Conservation (phyloP, 768 basidiomycete genomes). For the Guyanaporus albipodus region DNA sequence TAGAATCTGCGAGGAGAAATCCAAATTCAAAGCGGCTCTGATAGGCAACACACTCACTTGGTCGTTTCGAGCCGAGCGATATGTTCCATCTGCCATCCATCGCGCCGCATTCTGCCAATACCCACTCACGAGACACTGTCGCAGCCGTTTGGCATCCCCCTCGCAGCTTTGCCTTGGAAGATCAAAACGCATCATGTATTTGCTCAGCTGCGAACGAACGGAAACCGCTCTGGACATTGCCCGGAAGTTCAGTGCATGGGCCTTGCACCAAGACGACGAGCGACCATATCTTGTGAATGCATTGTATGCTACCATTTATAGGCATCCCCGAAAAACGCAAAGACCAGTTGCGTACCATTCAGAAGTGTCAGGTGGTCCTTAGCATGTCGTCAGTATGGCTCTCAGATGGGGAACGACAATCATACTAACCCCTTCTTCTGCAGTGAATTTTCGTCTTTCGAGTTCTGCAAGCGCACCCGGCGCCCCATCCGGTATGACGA, state of each 20-base stretch:
- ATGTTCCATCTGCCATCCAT: conserved; percentile 91
- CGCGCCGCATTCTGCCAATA: conserved; percentile 94
- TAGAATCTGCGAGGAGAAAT: conserved; percentile 51
- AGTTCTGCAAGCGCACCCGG: conserved; percentile 85
- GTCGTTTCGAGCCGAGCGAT: conserved; percentile 81
- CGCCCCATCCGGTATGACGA: conserved; percentile 83
- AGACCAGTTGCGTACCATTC: conserved; percentile 56
- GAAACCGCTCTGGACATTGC: conserved; percentile 92
- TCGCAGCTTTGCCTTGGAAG: conserved; percentile 83
- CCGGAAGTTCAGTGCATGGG: conserved; percentile 88
- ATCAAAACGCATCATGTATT: conserved; percentile 89
- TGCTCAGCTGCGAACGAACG: conserved; percentile 91
- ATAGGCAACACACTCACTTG: conserved; percentile 47
- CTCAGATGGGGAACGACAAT: not conserved
- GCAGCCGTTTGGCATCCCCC: conserved; percentile 76
- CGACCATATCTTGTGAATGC: conserved; percentile 81
- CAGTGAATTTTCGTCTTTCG: conserved; percentile 93
- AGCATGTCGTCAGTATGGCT: not conserved
- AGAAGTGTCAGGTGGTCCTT: conserved; percentile 94
- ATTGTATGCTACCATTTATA: conserved; percentile 70
- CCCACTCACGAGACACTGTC: conserved; percentile 87
- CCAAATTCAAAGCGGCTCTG: not conserved
- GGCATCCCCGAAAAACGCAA: not conserved
- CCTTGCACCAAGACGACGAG: conserved; percentile 90
- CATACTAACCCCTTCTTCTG: conserved; percentile 88